Conservation (phyloP, 371 early-diverging fungal genomes). For the Entomophthora muscae region DNA sequence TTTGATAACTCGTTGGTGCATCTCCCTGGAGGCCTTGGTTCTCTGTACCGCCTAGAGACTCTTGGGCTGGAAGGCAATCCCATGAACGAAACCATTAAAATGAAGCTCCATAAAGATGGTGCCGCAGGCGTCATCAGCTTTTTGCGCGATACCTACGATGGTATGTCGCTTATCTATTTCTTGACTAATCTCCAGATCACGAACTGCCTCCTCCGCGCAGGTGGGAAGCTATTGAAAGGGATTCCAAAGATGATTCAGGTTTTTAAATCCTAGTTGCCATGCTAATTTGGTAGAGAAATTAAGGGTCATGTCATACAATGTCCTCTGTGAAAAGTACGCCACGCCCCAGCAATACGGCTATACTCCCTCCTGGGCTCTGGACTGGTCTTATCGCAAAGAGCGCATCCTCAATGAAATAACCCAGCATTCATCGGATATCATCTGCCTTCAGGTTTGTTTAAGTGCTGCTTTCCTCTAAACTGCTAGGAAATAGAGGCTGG, state of each 20-base stretch:
- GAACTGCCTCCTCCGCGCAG: slow-evolving; percentile 78
- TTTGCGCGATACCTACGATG: slow-evolving; percentile 79
- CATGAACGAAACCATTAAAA: slow-evolving; percentile 63
- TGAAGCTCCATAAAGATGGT: slow-evolving; percentile 73
- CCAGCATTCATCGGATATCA: slow-evolving; percentile 80
- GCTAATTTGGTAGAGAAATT: slow-evolving; percentile 33
- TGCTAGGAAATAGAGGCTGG: slow-evolving; percentile 69
- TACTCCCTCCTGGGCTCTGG: slow-evolving; percentile 93
- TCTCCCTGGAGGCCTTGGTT: slow-evolving; percentile 86
- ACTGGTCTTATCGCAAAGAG: slow-evolving; percentile 89
- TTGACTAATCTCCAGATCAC: slow-evolving; percentile 29
- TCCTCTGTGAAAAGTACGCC: slow-evolving; percentile 84
- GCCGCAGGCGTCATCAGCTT: slow-evolving; percentile 69
- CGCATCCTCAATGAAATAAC: slow-evolving; percentile 75
- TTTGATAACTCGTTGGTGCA: slow-evolving; percentile 85
- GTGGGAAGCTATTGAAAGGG: slow-evolving; percentile 36
- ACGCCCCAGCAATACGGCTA: slow-evolving; percentile 78
- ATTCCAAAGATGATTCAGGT: slow-evolving; percentile 6
- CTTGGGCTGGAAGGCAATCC: slow-evolving; percentile 97
- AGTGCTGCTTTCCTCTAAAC: background rate
- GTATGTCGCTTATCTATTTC: slow-evolving; percentile 19
- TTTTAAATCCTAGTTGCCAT: background rate
- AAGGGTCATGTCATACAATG: slow-evolving; percentile 90
- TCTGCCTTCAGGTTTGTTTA: slow-evolving; percentile 78
- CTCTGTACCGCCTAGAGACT: slow-evolving; percentile 77